Conservation (phyloP, 352 stramenopile genomes). For the Elongisporangium anandrum region DNA sequence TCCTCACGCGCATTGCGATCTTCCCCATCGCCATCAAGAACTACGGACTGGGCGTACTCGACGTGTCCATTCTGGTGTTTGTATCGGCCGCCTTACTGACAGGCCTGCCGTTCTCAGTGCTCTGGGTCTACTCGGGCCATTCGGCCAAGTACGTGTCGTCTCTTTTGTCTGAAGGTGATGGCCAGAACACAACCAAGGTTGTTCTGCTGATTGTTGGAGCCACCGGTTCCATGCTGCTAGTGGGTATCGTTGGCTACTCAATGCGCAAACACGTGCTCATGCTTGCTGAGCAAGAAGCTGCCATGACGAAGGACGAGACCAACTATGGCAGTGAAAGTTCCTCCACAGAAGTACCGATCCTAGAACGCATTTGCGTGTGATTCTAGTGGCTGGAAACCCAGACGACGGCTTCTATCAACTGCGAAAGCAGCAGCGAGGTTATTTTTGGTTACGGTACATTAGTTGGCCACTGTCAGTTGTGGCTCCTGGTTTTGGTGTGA, state of each 20-base stretch:
- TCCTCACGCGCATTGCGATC: conserved; percentile 73
- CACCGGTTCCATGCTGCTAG: conserved; percentile 43
- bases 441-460: too few species aligned
- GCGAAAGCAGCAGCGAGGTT: too few species aligned
- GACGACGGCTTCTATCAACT: too few species aligned
- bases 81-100: conserved; percentile 63
- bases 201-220: conserved; percentile 51
- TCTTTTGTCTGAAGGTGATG: conserved; percentile 22
- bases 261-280: conserved; percentile 64
- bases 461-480: too few species aligned
- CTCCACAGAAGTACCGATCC: background rate
- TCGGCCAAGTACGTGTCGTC: conserved; percentile 53
- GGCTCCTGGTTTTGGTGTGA: too few species aligned
- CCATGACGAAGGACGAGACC: background rate
- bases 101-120: conserved; percentile 61
- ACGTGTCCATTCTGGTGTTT: conserved; percentile 66
- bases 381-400: background rate
- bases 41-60: conserved; percentile 79
- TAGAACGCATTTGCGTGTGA: background rate
- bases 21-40: conserved; percentile 87
- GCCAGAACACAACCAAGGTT: conserved; percentile 38
- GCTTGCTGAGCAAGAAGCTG: conserved; percentile 41
- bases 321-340: background rate
- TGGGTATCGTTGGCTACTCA: conserved; percentile 60
- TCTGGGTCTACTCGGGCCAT: conserved; percentile 78